Percentiles rank a stretch among this genome's conserved stretches.
Conservation (phyloP, 257 asterid species). For the Jasminum sambac region DNA sequence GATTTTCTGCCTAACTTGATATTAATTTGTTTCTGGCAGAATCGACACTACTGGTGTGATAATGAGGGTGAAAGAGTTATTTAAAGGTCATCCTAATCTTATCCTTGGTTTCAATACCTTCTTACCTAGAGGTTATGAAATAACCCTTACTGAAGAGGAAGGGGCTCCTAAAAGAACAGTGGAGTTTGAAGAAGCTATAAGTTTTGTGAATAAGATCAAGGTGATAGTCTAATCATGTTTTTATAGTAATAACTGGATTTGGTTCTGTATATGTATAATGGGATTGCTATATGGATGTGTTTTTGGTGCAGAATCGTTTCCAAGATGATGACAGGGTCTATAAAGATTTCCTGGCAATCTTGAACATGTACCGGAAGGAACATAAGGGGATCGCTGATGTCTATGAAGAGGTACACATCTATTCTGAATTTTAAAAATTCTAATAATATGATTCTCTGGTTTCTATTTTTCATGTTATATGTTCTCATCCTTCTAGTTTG, state of each 20-base stretch:
- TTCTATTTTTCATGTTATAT: background rate
- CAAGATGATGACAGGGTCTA: constrained; percentile 88
- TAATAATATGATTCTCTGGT: background rate
- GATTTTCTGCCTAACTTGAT: constrained; percentile 15
- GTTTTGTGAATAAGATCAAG: constrained; percentile 96
- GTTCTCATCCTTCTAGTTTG: constrained; percentile 10
- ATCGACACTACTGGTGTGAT: constrained; percentile 94
- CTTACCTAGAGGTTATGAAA: constrained; percentile 97
- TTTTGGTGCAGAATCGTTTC: constrained; percentile 77
- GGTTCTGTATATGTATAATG: constrained; percentile 5
- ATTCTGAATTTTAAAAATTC: constrained; percentile 15
- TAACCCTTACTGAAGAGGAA: constrained; percentile 81
- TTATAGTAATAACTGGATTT: constrained; percentile 9
- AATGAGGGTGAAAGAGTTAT: constrained; percentile 87
- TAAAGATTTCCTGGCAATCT: constrained; percentile 92
- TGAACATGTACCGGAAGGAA: constrained; percentile 96
- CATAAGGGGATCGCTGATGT: constrained; percentile 94
- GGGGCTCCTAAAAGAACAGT: constrained; percentile 89
- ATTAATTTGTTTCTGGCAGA: constrained; percentile 46
- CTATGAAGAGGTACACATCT: constrained; percentile 77
- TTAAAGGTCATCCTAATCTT: constrained; percentile 85
- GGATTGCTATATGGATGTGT: constrained; percentile 4
- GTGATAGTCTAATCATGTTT: constrained; percentile 34
- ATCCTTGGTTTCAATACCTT: constrained; percentile 97
- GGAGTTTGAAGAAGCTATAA: constrained; percentile 94